Evolutionary conservation across 306 rosid genomes (phyloP), one percentile per base, ranked within the genome.

Genomic region (Coriaria nepalensis): DNA sequence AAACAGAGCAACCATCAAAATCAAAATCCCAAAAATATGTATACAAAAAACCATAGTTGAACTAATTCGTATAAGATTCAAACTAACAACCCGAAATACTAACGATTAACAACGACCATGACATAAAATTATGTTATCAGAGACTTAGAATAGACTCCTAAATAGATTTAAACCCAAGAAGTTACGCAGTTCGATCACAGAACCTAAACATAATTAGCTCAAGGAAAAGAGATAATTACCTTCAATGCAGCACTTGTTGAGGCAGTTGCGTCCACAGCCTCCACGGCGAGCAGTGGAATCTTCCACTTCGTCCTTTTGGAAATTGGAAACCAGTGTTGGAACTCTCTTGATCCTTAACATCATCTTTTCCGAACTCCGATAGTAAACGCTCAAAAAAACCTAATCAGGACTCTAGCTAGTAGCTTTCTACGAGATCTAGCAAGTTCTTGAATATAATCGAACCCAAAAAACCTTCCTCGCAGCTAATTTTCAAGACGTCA

Each of bases 291-390:
- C 78, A 43, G 82, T 52, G 58, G 62, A 57, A 52, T 71, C 93
- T 6, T 68, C 78, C 4, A 43, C 58, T 53, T 78, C 86, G 35
- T 81, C 93, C 43, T 81, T 86, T 59, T 86, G 96, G 60, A 69
- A 79, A 71, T 86, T 86, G 8, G 96, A 81, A 55, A 86, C 81
- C 8, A 86, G 63, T 5, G 93, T 78, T 6, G 96, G 86, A 69
- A 81, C 93, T 68, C 96, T 86, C 67, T 81, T 86, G 55, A 86
- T 79, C 67, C 69, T 79, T 37, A 86, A 57, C 86, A 78, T 78
- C 70, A 50, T 60, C 13, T 51, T 53, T 20, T 6, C 37, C 53
- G 50, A 59, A 49, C 59, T 29, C 50, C 35, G 51, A 66, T 32
- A 10, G 60, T 40, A 34, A 15, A 32, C 8, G 20, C 37, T 33